phyloP scores from a whole-genome alignment of 1,139 yeast genomes.

The Hyphopichia fennica region DNA sequence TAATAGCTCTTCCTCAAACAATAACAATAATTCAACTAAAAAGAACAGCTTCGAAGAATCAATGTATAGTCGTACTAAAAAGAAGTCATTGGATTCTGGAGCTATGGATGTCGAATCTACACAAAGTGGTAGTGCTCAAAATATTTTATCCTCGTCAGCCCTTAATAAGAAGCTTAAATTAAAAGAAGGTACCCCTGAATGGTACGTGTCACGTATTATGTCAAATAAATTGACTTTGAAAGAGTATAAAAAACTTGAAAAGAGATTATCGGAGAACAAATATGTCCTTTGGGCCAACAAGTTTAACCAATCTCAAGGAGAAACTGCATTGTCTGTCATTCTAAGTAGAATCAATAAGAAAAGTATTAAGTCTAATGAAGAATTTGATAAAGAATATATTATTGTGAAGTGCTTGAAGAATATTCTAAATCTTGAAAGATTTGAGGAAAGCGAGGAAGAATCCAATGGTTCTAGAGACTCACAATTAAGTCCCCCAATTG shows the following conservation, averaged over 20 bases:
- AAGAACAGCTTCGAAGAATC: not conserved
- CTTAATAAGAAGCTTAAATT: constrained; percentile 17
- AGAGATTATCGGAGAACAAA: constrained; percentile 27
- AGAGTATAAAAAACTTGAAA: constrained; percentile 38
- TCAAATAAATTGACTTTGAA: constrained; percentile 32
- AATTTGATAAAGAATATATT: constrained; percentile 40
- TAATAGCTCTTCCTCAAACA: not conserved
- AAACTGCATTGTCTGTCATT: constrained; percentile 43
- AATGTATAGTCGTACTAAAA: not conserved
- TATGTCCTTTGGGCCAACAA: constrained; percentile 32
- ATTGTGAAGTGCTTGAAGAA: constrained; percentile 41
- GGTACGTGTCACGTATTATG: constrained; percentile 43
- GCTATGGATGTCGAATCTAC: constrained; percentile 8
- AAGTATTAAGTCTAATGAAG: constrained; percentile 47
- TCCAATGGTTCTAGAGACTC: constrained; percentile 7
- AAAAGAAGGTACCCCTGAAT: constrained; percentile 45
- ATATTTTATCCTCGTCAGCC: not conserved
- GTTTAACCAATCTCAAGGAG: constrained; percentile 44
- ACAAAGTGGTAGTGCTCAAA: not conserved
- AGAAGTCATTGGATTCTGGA: constrained; percentile 13
- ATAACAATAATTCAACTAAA: constrained; percentile 1
- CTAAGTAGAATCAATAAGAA: constrained; percentile 41
- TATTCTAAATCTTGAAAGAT: constrained; percentile 25
- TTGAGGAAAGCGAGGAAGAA: constrained; percentile 14
- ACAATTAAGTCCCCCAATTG: not conserved